Percentiles rank a stretch among this genome's conserved stretches.
Evolutionary conservation across 208 protist species (phyloP).

Genomic region (Crithidia fasciculata): DNA sequence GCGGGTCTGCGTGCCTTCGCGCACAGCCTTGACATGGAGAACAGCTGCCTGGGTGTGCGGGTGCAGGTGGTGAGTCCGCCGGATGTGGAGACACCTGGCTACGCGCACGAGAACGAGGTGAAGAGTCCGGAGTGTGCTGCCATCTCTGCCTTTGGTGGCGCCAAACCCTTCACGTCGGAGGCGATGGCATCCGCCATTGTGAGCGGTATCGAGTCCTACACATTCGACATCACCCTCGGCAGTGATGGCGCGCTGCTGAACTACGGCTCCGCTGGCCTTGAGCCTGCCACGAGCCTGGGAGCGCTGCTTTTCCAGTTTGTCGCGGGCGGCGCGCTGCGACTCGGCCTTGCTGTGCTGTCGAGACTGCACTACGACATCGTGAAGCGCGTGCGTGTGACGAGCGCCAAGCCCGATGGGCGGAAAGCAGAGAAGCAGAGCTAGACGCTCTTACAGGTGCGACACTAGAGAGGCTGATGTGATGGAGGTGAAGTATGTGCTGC

Average conservation of each 20-base stretch:
- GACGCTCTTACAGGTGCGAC: background rate
- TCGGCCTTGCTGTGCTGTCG: conserved; percentile 63
- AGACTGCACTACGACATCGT: conserved; percentile 87
- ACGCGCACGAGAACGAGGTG: conserved; percentile 74
- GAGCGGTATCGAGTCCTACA: conserved; percentile 68
- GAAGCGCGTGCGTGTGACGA: conserved; percentile 39
- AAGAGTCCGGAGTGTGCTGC: conserved; percentile 87
- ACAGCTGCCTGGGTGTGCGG: conserved; percentile 75
- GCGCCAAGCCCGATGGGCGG: conserved; percentile 19
- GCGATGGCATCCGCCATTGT: conserved; percentile 62
- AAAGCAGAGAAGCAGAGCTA: conserved; percentile 17
- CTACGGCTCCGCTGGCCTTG: conserved; percentile 61
- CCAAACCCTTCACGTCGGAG: conserved; percentile 54
- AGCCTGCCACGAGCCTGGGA: conserved; percentile 62
- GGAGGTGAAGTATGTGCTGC: background rate
- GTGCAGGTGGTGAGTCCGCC: conserved; percentile 87
- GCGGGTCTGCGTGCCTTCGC: conserved; percentile 85
- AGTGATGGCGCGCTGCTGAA: conserved; percentile 63
- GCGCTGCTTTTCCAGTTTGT: conserved; percentile 57
- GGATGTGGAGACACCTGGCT: conserved; percentile 86
- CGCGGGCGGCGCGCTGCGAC: conserved; percentile 52
- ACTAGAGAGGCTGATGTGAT: no score
- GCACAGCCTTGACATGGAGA: conserved; percentile 89
- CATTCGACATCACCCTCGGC: conserved; percentile 81
- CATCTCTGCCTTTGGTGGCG: conserved; percentile 78